Conservation (phyloP, 2,329 filamentous ascomycete species). For the Arthrobotrys sphaeroides region DNA sequence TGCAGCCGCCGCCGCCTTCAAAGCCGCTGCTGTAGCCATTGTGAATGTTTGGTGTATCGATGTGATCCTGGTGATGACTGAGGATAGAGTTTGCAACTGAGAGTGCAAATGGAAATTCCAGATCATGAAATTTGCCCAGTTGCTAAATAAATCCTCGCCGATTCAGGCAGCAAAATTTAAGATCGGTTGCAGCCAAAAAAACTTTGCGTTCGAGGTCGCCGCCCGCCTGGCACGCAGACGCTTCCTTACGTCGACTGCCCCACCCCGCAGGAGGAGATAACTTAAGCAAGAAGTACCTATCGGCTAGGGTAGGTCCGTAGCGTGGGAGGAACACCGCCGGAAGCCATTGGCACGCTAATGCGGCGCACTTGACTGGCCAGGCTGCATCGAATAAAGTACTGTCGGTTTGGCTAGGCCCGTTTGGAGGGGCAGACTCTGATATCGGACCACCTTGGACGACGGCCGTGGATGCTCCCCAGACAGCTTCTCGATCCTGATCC, state of each 20-base stretch:
- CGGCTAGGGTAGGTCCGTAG: neutral
- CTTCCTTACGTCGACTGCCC: conserved; percentile 12
- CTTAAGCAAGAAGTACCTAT: too few relatives aligned
- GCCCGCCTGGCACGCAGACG: conserved; percentile 8
- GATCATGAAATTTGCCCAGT: too few relatives aligned
- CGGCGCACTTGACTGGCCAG: conserved; percentile 36
- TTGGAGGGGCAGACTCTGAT: conserved; percentile 39
- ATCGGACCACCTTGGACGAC: conserved; percentile 30
- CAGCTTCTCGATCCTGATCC: neutral
- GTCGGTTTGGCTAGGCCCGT: conserved; percentile 4
- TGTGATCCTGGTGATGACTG: neutral
- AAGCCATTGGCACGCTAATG: conserved; percentile 20
- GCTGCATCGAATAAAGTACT: conserved; percentile 13
- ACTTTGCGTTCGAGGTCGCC: conserved; percentile 19
- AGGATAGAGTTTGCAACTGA: neutral
- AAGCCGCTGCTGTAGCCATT: conserved; percentile 33
- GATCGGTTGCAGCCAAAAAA: conserved; percentile 22
- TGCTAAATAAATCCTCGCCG: conserved; percentile 16
- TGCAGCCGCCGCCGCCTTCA: conserved; percentile 50
- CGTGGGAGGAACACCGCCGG: conserved; percentile 11
- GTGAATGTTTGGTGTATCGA: neutral
- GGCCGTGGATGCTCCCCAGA: neutral
- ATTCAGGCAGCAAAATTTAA: conserved; percentile 30
- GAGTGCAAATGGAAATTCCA: neutral
- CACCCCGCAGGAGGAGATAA: conserved; percentile 9